These are phyloP conservation scores for Ophiostoma novo-ulmi DNA, from an alignment of 2,329 filamentous ascomycete species.

Conservation along the genomic window DNA sequence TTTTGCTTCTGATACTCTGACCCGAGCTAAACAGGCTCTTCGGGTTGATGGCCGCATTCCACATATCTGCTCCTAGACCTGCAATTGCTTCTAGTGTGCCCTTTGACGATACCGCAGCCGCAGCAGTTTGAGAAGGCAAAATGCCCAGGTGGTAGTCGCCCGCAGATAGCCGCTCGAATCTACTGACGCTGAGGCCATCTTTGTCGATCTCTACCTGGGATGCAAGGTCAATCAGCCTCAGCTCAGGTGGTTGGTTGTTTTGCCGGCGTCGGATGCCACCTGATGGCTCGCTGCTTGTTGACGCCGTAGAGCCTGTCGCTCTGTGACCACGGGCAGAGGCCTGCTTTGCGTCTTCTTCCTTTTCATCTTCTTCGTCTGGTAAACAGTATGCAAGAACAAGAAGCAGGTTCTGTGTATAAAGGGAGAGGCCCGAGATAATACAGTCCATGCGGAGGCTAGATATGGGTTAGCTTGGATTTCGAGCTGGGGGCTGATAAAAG, in stretches of 20 bases:
- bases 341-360: constrained; percentile 30
- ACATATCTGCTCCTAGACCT: constrained; percentile 68
- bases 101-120: constrained; percentile 58
- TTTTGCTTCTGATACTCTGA: constrained; percentile 64
- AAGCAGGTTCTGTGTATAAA: constrained; percentile 89
- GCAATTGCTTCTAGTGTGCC: constrained; percentile 74
- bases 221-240: constrained; percentile 82
- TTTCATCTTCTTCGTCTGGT: constrained; percentile 57
- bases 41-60: constrained; percentile 86
- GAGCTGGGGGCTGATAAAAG: not conserved
- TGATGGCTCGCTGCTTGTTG: constrained; percentile 53
- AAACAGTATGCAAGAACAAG: constrained; percentile 87
- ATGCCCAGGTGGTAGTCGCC: constrained; percentile 89
- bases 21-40: constrained; percentile 81
- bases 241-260: constrained; percentile 78
- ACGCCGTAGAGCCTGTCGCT: constrained; percentile 42
- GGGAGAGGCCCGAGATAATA: constrained; percentile 91
- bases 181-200: constrained; percentile 77
- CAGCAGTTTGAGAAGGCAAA: constrained; percentile 66
- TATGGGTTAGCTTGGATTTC: not conserved
- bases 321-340: constrained; percentile 38
- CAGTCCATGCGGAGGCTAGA: constrained; percentile 85
- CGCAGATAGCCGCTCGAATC: constrained; percentile 78
- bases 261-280: constrained; percentile 65
- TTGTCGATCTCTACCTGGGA: constrained; percentile 85